Conservation (phyloP, 2,329 filamentous ascomycete genomes). For the Venturia carpophila region DNA sequence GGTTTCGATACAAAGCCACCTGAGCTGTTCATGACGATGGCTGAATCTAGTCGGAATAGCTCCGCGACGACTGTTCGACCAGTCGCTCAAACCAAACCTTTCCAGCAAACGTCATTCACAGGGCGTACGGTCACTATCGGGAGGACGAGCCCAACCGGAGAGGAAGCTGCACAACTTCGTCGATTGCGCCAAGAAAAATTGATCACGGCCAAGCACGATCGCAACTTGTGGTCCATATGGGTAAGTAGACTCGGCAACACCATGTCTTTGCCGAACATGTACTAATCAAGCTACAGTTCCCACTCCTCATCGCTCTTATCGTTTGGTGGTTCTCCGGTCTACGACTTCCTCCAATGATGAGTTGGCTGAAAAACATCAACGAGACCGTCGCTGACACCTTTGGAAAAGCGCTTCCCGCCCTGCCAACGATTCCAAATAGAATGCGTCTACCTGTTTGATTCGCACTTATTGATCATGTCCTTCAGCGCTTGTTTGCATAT, state of each 20-base stretch:
- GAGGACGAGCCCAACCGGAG: conserved; percentile 35
- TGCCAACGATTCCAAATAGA: conserved; percentile 7
- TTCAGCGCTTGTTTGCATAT: conserved; percentile 4
- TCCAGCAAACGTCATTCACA: conserved; percentile 5
- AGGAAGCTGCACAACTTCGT: conserved; percentile 41
- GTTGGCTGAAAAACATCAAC: conserved; percentile 13
- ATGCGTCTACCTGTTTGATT: conserved; percentile 7
- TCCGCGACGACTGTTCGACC: conserved; percentile 16
- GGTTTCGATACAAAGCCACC: conserved; percentile 18
- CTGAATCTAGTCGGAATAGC: not conserved
- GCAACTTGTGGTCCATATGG: conserved; percentile 48
- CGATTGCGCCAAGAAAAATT: conserved; percentile 40
- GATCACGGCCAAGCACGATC: conserved; percentile 42
- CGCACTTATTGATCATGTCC: not conserved
- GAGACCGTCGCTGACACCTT: conserved; percentile 14
- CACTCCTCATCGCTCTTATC: conserved; percentile 16
- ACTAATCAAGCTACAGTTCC: conserved; percentile 10
- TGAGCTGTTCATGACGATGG: conserved; percentile 9
- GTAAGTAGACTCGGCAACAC: conserved; percentile 30
- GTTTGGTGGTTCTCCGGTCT: conserved; percentile 17
- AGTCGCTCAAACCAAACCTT: not conserved
- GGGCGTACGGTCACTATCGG: conserved; percentile 32
- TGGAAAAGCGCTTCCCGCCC: conserved; percentile 7
- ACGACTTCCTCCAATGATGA: conserved; percentile 11
- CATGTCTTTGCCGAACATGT: not conserved